These are phyloP conservation scores for Salix brachista DNA, from an alignment of 345 rosid genomes.

Conservation along the genomic window DNA sequence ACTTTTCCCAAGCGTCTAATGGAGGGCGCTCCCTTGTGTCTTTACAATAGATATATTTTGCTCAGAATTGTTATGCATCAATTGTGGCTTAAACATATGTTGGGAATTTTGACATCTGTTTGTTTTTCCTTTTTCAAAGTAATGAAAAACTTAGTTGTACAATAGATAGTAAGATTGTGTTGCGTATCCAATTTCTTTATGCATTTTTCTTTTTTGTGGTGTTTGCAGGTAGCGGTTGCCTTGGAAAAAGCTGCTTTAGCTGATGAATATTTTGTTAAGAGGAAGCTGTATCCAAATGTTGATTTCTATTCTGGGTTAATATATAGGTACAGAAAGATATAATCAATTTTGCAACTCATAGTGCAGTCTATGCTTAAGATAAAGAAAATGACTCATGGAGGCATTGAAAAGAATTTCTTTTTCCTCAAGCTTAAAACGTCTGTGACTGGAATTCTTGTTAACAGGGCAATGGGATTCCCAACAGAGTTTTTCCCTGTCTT, in stretches of 20 bases:
- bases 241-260: constrained; percentile 95
- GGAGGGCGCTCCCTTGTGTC: not conserved
- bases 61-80: not conserved
- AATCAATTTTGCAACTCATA: not conserved
- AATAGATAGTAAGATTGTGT: not conserved
- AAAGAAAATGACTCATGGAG: not conserved
- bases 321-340: constrained; percentile 51
- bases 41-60: not conserved
- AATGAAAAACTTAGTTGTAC: not conserved
- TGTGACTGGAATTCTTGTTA: not conserved
- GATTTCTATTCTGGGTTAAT: constrained; percentile 98
- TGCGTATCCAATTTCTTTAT: not conserved
- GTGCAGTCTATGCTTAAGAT: not conserved
- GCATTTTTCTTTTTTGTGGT: constrained; percentile 1
- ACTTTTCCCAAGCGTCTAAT: no score
- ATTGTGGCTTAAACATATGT: not conserved
- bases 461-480: constrained; percentile 98
- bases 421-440: not conserved
- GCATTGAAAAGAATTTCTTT: not conserved
- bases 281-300: constrained; percentile 93
- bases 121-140: not conserved
- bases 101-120: not conserved
- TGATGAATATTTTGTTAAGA: constrained; percentile 83
- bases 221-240: constrained; percentile 80
- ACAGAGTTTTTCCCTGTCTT: constrained; percentile 90